These are phyloP conservation scores for Acorus gramineus DNA, from an alignment of 106 monocot genomes.

Conservation along the genomic window DNA sequence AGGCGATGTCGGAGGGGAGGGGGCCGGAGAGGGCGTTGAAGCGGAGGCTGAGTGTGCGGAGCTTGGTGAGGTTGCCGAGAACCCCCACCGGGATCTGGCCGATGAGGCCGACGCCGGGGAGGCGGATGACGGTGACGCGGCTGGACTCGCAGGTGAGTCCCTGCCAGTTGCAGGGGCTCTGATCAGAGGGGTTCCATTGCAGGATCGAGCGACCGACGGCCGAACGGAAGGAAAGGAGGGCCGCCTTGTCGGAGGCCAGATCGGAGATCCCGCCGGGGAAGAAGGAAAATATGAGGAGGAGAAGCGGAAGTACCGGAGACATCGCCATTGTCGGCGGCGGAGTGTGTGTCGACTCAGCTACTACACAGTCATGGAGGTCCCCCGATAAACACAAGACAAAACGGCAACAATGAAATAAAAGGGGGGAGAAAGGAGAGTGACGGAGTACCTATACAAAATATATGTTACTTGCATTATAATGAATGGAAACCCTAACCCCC, in stretches of 20 bases:
- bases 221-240: conserved; percentile 22
- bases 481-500: too few species aligned
- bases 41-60: conserved; percentile 29
- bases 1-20: conserved; percentile 24
- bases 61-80: conserved; percentile 26
- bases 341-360: too few species aligned
- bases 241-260: conserved; percentile 12
- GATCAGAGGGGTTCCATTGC: conserved; percentile 21
- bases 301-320: conserved; percentile 7
- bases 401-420: too few species aligned
- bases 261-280: conserved; percentile 6
- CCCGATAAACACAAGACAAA: too few species aligned
- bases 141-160: conserved; percentile 25
- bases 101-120: conserved; percentile 36
- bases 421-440: too few species aligned
- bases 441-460: too few species aligned
- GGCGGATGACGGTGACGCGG: conserved; percentile 23
- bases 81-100: conserved; percentile 18
- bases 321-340: background rate
- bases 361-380: too few species aligned
- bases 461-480: too few species aligned
- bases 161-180: conserved; percentile 22
- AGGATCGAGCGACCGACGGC: conserved; percentile 19
- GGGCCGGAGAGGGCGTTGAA: conserved; percentile 31
- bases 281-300: conserved; percentile 9